Percentiles rank a stretch among this genome's conserved stretches.
These are phyloP conservation scores for Colletotrichum spaethianum DNA, from an alignment of 2,329 filamentous ascomycete species.

Conservation along the genomic window DNA sequence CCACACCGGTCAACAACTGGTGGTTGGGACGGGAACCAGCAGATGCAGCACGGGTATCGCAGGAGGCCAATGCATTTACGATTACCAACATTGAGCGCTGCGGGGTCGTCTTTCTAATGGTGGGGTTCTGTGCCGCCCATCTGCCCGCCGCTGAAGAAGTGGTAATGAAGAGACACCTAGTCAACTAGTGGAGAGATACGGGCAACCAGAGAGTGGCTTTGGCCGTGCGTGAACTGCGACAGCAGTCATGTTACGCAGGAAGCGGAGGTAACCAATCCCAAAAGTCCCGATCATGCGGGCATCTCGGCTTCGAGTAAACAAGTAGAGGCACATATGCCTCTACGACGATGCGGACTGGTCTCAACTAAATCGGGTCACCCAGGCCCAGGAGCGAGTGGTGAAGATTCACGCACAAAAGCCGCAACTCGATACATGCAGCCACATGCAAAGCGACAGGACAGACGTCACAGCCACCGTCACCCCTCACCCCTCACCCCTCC, in stretches of 20 bases:
- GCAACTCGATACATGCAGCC: slow-evolving; percentile 35
- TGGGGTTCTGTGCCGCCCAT: slow-evolving; percentile 7
- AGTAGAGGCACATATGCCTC: slow-evolving; percentile 30
- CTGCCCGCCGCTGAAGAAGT: slow-evolving; percentile 18
- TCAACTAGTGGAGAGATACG: neutral
- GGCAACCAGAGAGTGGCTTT: neutral
- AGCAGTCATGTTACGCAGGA: neutral
- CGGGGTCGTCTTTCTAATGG: slow-evolving; percentile 12
- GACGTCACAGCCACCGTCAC: slow-evolving; percentile 34
- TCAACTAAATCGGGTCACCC: slow-evolving; percentile 22
- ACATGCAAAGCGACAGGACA: slow-evolving; percentile 14
- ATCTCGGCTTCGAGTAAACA: neutral
- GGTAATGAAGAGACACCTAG: slow-evolving; percentile 18
- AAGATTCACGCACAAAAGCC: slow-evolving; percentile 37
- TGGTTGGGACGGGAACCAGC: slow-evolving; percentile 27
- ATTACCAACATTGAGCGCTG: slow-evolving; percentile 10
- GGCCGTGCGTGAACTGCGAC: neutral
- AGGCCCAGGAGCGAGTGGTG: slow-evolving; percentile 13
- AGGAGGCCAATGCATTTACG: slow-evolving; percentile 21
- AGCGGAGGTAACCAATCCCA: neutral
- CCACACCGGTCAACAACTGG: neutral
- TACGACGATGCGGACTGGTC: slow-evolving; percentile 4
- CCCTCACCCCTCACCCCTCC: slow-evolving; percentile 3
- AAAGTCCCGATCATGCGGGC: neutral
- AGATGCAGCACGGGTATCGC: neutral